These are phyloP conservation scores for Zoysia matrella DNA, from an alignment of 202 grass and related monocot genomes.

Conservation along the genomic window DNA sequence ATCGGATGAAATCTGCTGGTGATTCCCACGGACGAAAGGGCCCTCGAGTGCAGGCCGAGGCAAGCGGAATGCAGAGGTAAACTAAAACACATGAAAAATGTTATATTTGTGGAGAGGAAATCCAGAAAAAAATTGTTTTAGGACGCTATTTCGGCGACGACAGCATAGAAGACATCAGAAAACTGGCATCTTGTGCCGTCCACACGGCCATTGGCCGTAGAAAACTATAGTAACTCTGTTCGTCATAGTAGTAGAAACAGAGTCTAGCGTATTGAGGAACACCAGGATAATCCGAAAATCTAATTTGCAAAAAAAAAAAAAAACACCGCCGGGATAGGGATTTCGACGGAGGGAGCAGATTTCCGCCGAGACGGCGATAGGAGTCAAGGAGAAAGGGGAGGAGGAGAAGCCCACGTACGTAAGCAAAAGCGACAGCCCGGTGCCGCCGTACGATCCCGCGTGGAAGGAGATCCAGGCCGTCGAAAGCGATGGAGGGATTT, in stretches of 20 bases:
- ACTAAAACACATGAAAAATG: background rate
- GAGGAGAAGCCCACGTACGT: conserved; percentile 39
- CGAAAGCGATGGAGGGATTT: conserved; percentile 52
- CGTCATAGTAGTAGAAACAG: background rate
- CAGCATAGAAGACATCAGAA: background rate
- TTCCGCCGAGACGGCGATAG: conserved; percentile 20
- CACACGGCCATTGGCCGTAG: background rate
- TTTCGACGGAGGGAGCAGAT: background rate
- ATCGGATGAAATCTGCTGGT: conserved; percentile 37
- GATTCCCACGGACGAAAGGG: conserved; percentile 1
- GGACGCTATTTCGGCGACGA: background rate
- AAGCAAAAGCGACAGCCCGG: conserved; percentile 50
- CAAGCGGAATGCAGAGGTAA: background rate
- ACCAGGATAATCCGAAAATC: no score
- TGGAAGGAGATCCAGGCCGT: conserved; percentile 61
- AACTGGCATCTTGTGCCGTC: conserved; percentile 17
- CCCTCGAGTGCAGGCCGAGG: background rate
- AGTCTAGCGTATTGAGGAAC: background rate
- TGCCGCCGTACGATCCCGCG: conserved; percentile 58
- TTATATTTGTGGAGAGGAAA: background rate
- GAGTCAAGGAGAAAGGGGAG: background rate
- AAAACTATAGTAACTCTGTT: background rate
- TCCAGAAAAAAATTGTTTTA: background rate
- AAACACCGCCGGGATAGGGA: background rate
- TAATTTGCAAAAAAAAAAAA: no score